Conservation (phyloP, 2,329 filamentous ascomycete species). For the Aspergillus sp. region DNA sequence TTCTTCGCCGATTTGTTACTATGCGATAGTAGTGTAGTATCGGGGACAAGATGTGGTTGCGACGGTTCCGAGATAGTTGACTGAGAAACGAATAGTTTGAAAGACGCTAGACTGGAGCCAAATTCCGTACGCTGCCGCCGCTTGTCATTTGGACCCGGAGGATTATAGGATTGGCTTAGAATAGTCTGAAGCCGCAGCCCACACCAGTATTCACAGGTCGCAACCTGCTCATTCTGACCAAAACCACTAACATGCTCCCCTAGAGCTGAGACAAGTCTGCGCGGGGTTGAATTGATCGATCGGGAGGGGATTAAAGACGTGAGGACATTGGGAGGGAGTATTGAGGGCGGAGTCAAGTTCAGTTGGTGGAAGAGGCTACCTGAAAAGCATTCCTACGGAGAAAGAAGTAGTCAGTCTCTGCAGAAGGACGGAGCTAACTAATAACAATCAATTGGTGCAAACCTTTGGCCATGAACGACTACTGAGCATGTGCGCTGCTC, state of each 20-base stretch:
- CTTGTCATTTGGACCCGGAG: neutral
- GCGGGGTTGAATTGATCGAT: neutral
- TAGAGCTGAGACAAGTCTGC: neutral
- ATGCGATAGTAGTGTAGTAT: neutral
- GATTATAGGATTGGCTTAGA: conserved; percentile 12
- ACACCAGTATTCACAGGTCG: conserved; percentile 13
- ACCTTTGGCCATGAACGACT: conserved; percentile 28
- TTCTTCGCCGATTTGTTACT: neutral
- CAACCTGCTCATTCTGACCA: conserved; percentile 6
- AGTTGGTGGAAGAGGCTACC: neutral
- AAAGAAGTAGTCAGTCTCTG: neutral
- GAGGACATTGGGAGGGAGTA: neutral
- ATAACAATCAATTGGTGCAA: neutral
- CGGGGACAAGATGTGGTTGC: neutral
- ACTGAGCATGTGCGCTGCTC: conserved; percentile 30
- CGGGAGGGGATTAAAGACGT: neutral
- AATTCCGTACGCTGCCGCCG: neutral
- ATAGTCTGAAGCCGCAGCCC: conserved; percentile 13
- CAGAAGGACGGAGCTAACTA: neutral
- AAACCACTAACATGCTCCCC: neutral
- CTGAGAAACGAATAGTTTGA: neutral
- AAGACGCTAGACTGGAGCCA: neutral
- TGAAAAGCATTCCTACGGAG: neutral
- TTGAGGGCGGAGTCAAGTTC: neutral
- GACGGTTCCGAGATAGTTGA: neutral